Evolutionary conservation across 441 rosid species (phyloP), one percentile per base, ranked within the genome.

Genomic region (Erodium texanum): DNA sequence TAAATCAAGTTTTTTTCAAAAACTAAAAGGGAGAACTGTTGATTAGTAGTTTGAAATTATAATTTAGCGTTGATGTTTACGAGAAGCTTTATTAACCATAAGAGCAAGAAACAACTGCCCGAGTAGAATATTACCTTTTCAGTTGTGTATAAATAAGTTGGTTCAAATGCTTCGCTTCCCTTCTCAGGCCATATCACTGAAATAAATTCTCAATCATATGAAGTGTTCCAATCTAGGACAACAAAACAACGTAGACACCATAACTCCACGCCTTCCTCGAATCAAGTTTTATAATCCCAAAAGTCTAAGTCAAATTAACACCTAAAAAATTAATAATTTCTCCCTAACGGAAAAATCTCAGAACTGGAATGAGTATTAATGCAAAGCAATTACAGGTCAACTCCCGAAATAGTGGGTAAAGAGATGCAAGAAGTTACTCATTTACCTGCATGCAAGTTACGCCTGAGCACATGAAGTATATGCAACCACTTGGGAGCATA

Each of bases 121-220:
- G 66, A 62, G 43, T n/a, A 5, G 72, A 69, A 66, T 61, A 45
- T 66, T 70, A 94, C 99, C 97, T 94, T 94, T 75, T 94, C 97
- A 86, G 82, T 86, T 36, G 97, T 88, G 82, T 92, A 94, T 63
- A 94, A 74, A 79, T 89, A 94, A 61, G 88, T 83, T 69, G 99
- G 97, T 74, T 92, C 99, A 81, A 85, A 92, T 66, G 81, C 92
- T 79, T 87, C 83, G 77, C 84, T 87, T 80, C 82, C 86, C 70
- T 80, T 81, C 82, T 92, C 99, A 67, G 88, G 92, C 90, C 95
- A 87, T 64, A 75, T 82, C 78, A 84, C 98, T 92, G 93, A 76
- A 76, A 78, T 14, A 74, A 63, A 75, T 9, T 65, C 14, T 27
- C 38, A 66, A 65, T 65, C n/a, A 18, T 36, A 11, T 36, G 18